Evolutionary conservation across 805 yeast species (phyloP).

Genomic region (Peterozyma toletana): DNA sequence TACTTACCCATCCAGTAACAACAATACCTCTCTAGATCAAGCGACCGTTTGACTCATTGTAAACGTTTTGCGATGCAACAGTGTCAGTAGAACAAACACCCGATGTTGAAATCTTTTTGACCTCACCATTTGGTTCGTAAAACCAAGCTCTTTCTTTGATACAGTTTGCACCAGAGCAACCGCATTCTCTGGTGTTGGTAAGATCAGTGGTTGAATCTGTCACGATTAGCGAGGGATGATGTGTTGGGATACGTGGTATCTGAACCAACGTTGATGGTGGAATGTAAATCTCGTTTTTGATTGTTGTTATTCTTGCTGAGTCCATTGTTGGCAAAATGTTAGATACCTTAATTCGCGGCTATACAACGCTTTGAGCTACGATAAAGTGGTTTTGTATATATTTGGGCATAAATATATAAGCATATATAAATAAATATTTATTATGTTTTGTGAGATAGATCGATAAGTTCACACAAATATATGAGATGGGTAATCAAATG

Average conservation of each 20-base stretch:
- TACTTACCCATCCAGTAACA: too few species aligned
- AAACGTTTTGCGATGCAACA: constrained; percentile 18
- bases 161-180: constrained; percentile 25
- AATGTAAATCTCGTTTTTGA: constrained; percentile 25
- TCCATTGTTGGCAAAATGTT: constrained; percentile 18
- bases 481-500: too few species aligned
- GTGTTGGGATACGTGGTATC: constrained; percentile 20
- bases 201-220: constrained; percentile 21
- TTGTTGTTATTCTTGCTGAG: constrained; percentile 19
- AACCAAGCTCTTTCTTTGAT: constrained; percentile 28
- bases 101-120: constrained; percentile 13
- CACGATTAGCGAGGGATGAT: constrained; percentile 27
- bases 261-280: constrained; percentile 15
- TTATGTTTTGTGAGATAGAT: too few species aligned
- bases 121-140: constrained; percentile 26
- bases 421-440: too few species aligned
- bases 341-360: too few species aligned
- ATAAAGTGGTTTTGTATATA: too few species aligned
- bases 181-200: constrained; percentile 21
- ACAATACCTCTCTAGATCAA: constrained; percentile 2
- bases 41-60: constrained; percentile 16
- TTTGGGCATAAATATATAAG: too few species aligned
- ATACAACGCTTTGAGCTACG: too few species aligned
- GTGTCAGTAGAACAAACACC: constrained; percentile 22
- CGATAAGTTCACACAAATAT: too few species aligned